Conservation (phyloP, 2,329 filamentous ascomycete species). For the Cryphonectria naterciae region DNA sequence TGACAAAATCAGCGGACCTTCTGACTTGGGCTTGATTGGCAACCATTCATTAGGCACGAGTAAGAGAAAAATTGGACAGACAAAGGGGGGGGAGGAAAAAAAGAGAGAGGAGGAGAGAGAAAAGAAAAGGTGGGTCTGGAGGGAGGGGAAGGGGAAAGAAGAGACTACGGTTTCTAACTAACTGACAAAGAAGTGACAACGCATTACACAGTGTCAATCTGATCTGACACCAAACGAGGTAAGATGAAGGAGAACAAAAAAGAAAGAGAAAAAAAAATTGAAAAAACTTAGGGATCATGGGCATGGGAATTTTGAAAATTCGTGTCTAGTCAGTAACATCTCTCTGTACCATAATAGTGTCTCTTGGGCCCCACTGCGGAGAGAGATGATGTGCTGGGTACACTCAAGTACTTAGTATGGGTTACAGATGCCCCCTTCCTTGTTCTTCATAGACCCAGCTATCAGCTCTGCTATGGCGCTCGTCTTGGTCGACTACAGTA, state of each 20-base stretch:
- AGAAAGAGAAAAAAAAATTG: not conserved
- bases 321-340: not conserved
- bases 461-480: not conserved
- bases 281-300: not conserved
- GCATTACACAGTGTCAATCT: conserved; percentile 8
- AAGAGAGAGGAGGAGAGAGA: not conserved
- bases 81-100: not conserved
- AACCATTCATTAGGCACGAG: not conserved
- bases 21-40: not conserved
- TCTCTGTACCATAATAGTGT: not conserved
- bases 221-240: not conserved
- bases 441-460: not conserved
- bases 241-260: too few species aligned
- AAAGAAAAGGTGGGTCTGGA: not conserved
- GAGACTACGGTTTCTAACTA: not conserved
- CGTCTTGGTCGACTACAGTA: not conserved
- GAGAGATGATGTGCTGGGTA: not conserved
- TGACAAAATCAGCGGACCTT: not conserved
- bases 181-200: not conserved
- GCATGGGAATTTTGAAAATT: conserved; percentile 10
- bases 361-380: conserved; percentile 1
- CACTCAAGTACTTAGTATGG: too few species aligned
- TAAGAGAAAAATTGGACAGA: not conserved
- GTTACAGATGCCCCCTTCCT: not conserved
- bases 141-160: not conserved